Conservation (phyloP, 2,329 filamentous ascomycete genomes). For the Emydomyces testavorans region DNA sequence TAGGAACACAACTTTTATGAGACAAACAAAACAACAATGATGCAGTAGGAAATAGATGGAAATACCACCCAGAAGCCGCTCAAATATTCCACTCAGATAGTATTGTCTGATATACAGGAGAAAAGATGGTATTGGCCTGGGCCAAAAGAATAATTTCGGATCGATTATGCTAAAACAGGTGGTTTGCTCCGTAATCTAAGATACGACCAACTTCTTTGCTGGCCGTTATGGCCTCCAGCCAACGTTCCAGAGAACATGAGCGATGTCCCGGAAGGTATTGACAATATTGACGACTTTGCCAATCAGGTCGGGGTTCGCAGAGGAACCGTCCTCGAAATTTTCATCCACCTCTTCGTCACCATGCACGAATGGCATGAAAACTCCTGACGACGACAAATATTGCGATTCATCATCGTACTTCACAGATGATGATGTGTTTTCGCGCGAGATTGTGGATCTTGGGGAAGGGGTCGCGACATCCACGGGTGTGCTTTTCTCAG, state of each 20-base stretch:
- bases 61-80: background rate
- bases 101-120: too few species aligned
- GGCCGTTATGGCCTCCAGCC: constrained; percentile 17
- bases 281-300: constrained; percentile 18
- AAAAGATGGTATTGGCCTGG: too few species aligned
- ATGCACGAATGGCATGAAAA: constrained; percentile 14
- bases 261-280: constrained; percentile 19
- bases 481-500: constrained; percentile 7
- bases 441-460: background rate
- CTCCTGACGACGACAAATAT: constrained; percentile 12
- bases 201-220: background rate
- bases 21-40: background rate
- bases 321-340: constrained; percentile 1
- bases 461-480: constrained; percentile 2
- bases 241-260: constrained; percentile 21
- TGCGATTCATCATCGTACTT: background rate
- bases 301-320: constrained; percentile 13
- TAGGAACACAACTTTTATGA: background rate
- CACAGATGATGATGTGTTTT: background rate
- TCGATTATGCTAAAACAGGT: too few species aligned
- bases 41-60: background rate
- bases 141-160: too few species aligned
- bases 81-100: background rate
- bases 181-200: background rate
- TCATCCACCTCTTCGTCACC: constrained; percentile 1